Evolutionary conservation across 2,329 filamentous ascomycete genomes (phyloP).

Genomic region (Phyllosticta capitalensis): DNA sequence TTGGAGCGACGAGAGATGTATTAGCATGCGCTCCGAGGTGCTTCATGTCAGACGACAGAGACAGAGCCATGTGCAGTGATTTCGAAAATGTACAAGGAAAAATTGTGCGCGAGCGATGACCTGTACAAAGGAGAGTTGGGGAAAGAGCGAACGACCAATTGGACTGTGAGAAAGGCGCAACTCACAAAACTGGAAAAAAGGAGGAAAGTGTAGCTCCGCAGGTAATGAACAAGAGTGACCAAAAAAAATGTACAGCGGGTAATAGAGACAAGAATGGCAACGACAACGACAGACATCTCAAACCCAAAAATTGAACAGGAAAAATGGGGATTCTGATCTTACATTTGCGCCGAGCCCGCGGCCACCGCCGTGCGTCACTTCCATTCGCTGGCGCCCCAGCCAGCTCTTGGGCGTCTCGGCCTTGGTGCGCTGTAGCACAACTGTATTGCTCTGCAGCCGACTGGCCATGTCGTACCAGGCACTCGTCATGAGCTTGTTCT

Average conservation of each 20-base stretch:
- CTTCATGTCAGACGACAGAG: not conserved
- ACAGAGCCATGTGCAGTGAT: not conserved
- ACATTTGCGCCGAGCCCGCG: slow-evolving; percentile 8
- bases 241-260: not conserved
- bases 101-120: not conserved
- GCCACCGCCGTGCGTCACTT: slow-evolving; percentile 7
- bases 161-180: not conserved
- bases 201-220: not conserved
- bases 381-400: slow-evolving; percentile 66
- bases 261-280: not conserved
- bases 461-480: slow-evolving; percentile 79
- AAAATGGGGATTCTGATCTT: not conserved
- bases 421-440: slow-evolving; percentile 61
- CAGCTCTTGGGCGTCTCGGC: slow-evolving; percentile 70
- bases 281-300: not conserved
- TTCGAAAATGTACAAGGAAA: not conserved
- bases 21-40: not conserved
- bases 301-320: not conserved
- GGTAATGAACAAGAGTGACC: not conserved
- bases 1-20: not conserved
- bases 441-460: slow-evolving; percentile 72
- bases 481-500: slow-evolving; percentile 69
- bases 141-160: not conserved
- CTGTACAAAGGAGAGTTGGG: not conserved
- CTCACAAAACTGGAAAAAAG: not conserved